Percentiles rank a stretch among this genome's conserved stretches.
Conservation (phyloP, 2,329 filamentous ascomycete species). For the Elsinoe perseae region DNA sequence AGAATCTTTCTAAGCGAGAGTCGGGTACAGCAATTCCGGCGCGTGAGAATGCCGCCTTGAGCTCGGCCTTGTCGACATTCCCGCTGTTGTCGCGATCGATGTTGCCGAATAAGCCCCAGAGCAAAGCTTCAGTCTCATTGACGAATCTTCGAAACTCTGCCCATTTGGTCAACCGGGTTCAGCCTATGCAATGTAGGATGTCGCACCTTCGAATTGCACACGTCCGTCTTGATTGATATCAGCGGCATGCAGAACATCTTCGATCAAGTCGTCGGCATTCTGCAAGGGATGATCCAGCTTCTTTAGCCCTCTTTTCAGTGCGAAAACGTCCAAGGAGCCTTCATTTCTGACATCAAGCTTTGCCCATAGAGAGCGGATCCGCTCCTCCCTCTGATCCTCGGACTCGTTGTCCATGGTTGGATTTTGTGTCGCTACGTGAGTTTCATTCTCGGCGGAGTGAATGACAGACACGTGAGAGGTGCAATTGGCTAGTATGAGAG, state of each 20-base stretch:
- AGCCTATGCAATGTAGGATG: too few species aligned
- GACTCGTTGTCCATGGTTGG: slow-evolving; percentile 64
- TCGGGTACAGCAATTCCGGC: slow-evolving; percentile 73
- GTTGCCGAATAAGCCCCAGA: slow-evolving; percentile 70
- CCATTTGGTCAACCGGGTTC: not conserved
- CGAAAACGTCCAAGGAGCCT: slow-evolving; percentile 76
- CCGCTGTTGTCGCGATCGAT: slow-evolving; percentile 85
- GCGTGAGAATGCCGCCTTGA: slow-evolving; percentile 66
- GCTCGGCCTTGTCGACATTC: slow-evolving; percentile 76
- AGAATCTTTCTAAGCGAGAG: slow-evolving; percentile 74
- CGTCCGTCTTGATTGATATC: slow-evolving; percentile 81
- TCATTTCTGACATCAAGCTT: slow-evolving; percentile 68
- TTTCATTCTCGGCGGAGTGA: slow-evolving; percentile 18
- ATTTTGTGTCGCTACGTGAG: slow-evolving; percentile 21
- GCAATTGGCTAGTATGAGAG: not conserved
- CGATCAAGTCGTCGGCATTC: slow-evolving; percentile 80
- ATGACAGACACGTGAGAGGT: not conserved
- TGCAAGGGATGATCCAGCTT: slow-evolving; percentile 91
- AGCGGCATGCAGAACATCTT: slow-evolving; percentile 70
- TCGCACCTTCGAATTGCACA: slow-evolving; percentile 78
- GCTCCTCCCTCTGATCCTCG: slow-evolving; percentile 68
- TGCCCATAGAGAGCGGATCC: slow-evolving; percentile 77
- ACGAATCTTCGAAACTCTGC: slow-evolving; percentile 87
- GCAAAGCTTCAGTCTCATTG: slow-evolving; percentile 74
- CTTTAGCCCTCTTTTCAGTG: slow-evolving; percentile 72